Conservation (phyloP, 2,329 filamentous ascomycete genomes). For the Tetracladium maxilliforme region DNA sequence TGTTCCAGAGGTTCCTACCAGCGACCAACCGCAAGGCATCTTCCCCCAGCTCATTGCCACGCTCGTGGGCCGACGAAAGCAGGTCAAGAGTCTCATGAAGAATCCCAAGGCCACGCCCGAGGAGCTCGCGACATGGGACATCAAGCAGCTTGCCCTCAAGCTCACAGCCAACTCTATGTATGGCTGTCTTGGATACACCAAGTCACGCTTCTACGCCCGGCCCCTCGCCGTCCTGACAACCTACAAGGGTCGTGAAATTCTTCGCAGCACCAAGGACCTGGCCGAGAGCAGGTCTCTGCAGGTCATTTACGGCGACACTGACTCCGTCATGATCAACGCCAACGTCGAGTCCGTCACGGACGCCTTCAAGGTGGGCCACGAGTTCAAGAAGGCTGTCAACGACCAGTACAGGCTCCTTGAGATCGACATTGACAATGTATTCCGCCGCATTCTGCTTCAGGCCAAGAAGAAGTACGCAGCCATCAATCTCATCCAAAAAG, state of each 20-base stretch:
- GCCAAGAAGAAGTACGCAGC: conserved; percentile 99
- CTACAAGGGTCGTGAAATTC: conserved; percentile 93
- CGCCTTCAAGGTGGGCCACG: conserved; percentile 78
- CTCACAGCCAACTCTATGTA: conserved; percentile 99
- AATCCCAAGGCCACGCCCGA: conserved; percentile 74
- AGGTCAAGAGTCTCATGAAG: conserved; percentile 97
- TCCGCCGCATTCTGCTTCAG: conserved; percentile 81
- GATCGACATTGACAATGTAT: conserved; percentile 97
- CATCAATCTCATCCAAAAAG: conserved; percentile 79
- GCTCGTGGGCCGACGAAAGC: conserved; percentile 72
- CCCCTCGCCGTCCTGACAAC: conserved; percentile 92
- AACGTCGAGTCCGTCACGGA: conserved; percentile 89
- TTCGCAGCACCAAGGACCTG: conserved; percentile 87
- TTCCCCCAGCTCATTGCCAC: conserved; percentile 84
- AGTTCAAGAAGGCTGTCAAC: conserved; percentile 93
- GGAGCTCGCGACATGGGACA: conserved; percentile 89
- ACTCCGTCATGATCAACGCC: conserved; percentile 99
- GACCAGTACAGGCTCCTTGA: conserved; percentile 84
- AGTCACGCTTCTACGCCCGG: conserved; percentile 92
- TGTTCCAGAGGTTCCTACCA: conserved; percentile 70
- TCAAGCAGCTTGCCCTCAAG: conserved; percentile 92
- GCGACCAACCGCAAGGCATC: conserved; percentile 66
- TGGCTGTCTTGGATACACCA: conserved; percentile 91
- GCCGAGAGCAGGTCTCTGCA: conserved; percentile 82
- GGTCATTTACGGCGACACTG: conserved; percentile 97